These are phyloP conservation scores for Aspergillus udagawae DNA, from an alignment of 2,329 filamentous ascomycete genomes.

Conservation along the genomic window DNA sequence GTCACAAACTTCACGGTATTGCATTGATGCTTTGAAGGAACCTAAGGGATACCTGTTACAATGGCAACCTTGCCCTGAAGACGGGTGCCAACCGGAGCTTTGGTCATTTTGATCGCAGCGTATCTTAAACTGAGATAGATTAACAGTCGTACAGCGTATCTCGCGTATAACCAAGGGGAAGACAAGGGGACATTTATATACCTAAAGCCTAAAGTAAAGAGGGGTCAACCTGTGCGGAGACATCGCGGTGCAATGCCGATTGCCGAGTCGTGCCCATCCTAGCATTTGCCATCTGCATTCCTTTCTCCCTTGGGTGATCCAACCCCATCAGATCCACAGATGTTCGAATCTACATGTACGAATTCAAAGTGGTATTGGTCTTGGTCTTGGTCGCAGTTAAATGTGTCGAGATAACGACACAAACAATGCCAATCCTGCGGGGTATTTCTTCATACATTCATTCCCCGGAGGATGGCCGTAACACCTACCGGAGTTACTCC, in stretches of 20 bases:
- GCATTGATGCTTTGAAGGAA: neutral
- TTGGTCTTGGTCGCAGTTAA: neutral
- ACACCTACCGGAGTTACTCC: neutral
- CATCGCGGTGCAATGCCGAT: neutral
- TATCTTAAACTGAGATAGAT: neutral
- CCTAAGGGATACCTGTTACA: slow-evolving; percentile 36
- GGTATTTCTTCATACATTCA: neutral
- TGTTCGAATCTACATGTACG: neutral
- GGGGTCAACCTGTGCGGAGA: neutral
- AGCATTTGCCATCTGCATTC: neutral
- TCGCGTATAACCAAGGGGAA: too few species aligned
- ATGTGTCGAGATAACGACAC: neutral
- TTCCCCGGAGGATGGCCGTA: neutral
- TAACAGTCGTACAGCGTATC: neutral
- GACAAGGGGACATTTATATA: neutral
- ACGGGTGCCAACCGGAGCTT: slow-evolving; percentile 20
- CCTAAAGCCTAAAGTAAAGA: neutral
- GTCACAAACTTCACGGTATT: neutral
- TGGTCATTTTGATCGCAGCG: slow-evolving; percentile 6
- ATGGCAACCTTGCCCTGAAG: slow-evolving; percentile 45
- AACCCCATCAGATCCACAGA: neutral
- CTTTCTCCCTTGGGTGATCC: neutral
- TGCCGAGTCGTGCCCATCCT: neutral
- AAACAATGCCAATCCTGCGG: too few species aligned
- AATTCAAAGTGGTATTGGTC: neutral